Evolutionary conservation across 1,139 yeast genomes (phyloP).

Genomic region (Hanseniaspora sp.): DNA sequence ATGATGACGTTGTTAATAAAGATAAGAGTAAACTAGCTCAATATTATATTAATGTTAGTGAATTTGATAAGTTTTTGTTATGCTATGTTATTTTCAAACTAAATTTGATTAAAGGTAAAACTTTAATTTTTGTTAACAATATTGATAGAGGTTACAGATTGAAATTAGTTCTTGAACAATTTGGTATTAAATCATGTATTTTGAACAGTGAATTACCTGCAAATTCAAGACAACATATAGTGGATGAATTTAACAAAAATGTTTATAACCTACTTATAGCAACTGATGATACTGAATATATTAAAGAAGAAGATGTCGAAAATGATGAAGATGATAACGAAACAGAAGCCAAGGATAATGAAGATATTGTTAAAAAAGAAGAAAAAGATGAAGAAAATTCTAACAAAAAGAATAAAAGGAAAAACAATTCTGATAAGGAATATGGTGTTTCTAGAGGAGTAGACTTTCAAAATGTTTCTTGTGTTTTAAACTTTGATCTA

Average conservation of each 20-base stretch:
- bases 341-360: constrained; percentile 20
- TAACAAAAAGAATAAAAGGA: constrained; percentile 29
- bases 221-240: constrained; percentile 86
- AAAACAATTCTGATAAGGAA: constrained; percentile 49
- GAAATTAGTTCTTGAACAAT: constrained; percentile 83
- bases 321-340: constrained; percentile 30
- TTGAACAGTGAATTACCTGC: constrained; percentile 87
- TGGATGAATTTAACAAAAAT: constrained; percentile 87
- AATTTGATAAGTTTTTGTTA: constrained; percentile 81
- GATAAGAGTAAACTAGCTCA: constrained; percentile 58
- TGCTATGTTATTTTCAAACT: constrained; percentile 88
- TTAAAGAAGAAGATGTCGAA: constrained; percentile 43
- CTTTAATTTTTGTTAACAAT: constrained; percentile 80
- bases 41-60: constrained; percentile 75
- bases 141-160: constrained; percentile 92
- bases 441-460: constrained; percentile 96
- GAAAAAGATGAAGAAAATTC: constrained; percentile 16
- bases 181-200: constrained; percentile 81
- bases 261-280: constrained; percentile 83
- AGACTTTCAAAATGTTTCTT: constrained; percentile 90
- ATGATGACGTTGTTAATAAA: constrained; percentile 49
- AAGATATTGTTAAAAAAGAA: constrained; percentile 20
- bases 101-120: constrained; percentile 79
- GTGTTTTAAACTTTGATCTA: constrained; percentile 89
- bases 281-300: constrained; percentile 74